These are phyloP conservation scores for Penicillium glabrum DNA, from an alignment of 2,329 filamentous ascomycete species.

Conservation along the genomic window DNA sequence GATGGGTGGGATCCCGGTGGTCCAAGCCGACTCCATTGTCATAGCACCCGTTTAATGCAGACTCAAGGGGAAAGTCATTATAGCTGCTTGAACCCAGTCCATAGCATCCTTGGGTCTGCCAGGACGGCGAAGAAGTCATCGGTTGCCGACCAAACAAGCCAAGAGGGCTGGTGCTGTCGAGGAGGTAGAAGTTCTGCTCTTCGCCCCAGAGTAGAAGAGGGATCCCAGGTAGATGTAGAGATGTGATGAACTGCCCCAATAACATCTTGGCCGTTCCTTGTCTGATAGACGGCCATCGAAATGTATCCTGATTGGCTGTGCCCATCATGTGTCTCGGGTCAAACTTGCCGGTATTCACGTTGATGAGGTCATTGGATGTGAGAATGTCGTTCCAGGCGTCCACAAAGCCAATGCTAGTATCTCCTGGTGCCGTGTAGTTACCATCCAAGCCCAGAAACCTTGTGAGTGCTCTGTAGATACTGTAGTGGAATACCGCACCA, in stretches of 20 bases:
- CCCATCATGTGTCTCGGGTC: conserved; percentile 66
- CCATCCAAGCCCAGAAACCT: conserved; percentile 62
- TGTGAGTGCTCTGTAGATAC: conserved; percentile 60
- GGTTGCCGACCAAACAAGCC: conserved; percentile 65
- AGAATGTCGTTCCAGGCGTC: conserved; percentile 57
- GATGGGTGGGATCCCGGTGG: conserved; percentile 62
- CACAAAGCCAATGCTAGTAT: conserved; percentile 56
- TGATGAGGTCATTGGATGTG: conserved; percentile 60
- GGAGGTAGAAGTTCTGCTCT: conserved; percentile 63
- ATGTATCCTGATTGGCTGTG: conserved; percentile 65
- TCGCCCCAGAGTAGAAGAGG: conserved; percentile 64
- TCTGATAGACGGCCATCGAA: conserved; percentile 62
- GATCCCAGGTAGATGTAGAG: conserved; percentile 60
- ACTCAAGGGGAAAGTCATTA: conserved; percentile 56
- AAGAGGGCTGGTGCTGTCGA: conserved; percentile 64
- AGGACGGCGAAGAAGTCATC: conserved; percentile 61
- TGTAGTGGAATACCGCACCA: conserved; percentile 62
- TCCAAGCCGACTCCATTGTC: conserved; percentile 59
- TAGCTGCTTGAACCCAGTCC: conserved; percentile 56
- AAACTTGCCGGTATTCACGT: conserved; percentile 60
- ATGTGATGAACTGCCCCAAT: conserved; percentile 60
- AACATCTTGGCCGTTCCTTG: conserved; percentile 58
- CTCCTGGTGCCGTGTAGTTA: conserved; percentile 53
- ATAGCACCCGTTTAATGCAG: conserved; percentile 54
- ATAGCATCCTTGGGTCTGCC: conserved; percentile 66